Base-by-base conservation (phyloP, 2,329 filamentous ascomycete species). In the Cladophialophora chaetospira region DNA sequence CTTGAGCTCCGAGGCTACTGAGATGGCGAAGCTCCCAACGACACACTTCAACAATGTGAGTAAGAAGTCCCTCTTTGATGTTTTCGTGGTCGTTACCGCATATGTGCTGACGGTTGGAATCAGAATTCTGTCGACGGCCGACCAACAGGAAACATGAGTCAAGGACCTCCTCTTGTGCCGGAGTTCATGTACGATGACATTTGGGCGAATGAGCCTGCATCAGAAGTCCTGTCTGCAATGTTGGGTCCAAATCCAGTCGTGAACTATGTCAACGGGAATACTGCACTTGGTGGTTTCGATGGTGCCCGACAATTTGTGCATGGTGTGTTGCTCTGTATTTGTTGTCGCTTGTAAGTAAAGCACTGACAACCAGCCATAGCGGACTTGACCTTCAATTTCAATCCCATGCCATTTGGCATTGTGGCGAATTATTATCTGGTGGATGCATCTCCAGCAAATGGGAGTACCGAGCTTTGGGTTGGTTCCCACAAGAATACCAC, bases 61-160 rank as follows among this genome's bases (percentile, higher is more conserved):
- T n/a, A n/a, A n/a, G n/a, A 33, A 33, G 29, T 33, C 29, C 13
- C 13, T 33, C 6, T 33, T 13, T 33, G 29, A 33, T 33, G 29
- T 33, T 13, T 8, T 33, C 13, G 6, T 33, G 29, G 13, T 13
- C 13, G 8, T 43, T 33, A 33, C 29, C 29, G 13, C 6, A 33
- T 33, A 8, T 33, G 29, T 33, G 8, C 29, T 33, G 6, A 15
- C 38, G 15, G 38, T 43, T 15, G n/a, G n/a, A n/a, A n/a, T n/a
- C n/a, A n/a, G n/a, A n/a, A n/a, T 43, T 43, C 29, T 13, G 13
- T 13, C 29, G 29, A 8, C 35, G 42, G 42, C 25, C 31, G 61
- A 17, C 21, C 56, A 4, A 70, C 68, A 1, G 67, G 68, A 0
- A 74, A 74, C 52, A 73, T 74, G 58, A 69, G 72, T 38, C 71